phyloP scores from a whole-genome alignment of 176 grass and related monocot species.

The Carex pumila region DNA sequence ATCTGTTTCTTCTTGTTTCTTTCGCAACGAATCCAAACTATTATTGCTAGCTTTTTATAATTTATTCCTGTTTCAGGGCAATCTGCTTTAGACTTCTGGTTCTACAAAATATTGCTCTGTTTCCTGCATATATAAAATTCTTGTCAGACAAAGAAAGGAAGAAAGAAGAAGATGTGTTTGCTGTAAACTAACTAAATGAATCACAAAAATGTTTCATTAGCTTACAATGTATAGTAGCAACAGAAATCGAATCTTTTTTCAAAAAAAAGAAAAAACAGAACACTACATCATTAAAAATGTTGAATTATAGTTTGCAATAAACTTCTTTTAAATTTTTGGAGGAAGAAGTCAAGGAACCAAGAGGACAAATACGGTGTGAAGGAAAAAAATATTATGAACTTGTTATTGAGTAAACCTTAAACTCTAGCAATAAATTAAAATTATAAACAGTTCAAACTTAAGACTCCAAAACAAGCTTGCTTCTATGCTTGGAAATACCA shows the following conservation, averaged over 20 bases:
- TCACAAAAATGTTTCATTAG: neutral
- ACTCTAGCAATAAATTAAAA: neutral
- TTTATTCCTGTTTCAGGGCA: neutral
- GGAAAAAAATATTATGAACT: neutral
- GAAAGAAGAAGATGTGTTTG: neutral
- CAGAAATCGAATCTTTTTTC: neutral
- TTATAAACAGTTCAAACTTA: neutral
- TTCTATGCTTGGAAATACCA: neutral
- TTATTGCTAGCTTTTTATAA: neutral
- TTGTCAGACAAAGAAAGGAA: neutral
- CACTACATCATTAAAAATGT: neutral
- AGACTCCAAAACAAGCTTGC: neutral
- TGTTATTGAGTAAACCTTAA: neutral
- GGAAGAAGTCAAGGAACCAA: neutral
- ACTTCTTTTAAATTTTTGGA: neutral
- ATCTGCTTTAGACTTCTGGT: neutral
- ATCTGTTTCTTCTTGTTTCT: neutral
- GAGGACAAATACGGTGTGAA: neutral
- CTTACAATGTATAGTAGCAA: neutral
- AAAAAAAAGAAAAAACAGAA: neutral
- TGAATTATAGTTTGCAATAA: neutral
- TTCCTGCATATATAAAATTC: slow-evolving; percentile 2
- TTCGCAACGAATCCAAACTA: neutral
- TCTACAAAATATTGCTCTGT: neutral
- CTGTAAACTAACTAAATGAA: neutral